Evolutionary conservation across 371 early-diverging fungal genomes (phyloP).

Genomic region (Mucor racemosus): DNA sequence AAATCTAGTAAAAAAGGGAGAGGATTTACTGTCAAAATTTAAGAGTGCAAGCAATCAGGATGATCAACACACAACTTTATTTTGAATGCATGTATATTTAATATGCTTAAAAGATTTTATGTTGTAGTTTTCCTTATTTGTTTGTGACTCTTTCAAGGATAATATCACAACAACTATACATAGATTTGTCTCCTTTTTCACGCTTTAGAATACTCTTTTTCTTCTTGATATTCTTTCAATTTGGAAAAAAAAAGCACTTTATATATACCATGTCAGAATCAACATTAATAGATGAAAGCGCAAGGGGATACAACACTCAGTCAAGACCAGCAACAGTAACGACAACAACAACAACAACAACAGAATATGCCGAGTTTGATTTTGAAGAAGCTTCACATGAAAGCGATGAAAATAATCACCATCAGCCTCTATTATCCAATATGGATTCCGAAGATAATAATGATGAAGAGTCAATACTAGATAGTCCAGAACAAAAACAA

Average conservation of each 20-base stretch:
- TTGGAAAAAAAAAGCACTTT: background rate
- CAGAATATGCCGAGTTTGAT: conserved; percentile 46
- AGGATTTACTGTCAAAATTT: background rate
- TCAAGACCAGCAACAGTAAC: background rate
- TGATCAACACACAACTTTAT: too few relatives aligned
- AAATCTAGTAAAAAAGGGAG: background rate
- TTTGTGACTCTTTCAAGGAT: background rate
- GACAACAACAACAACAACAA: conserved; percentile 9
- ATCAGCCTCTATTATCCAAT: conserved; percentile 18
- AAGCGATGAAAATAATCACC: conserved; percentile 33
- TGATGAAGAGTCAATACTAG: conserved; percentile 19
- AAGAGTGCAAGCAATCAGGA: too few relatives aligned
- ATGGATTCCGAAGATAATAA: conserved; percentile 13
- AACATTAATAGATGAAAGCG: background rate
- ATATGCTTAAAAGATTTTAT: background rate
- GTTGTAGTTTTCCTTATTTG: background rate
- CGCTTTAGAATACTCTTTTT: background rate
- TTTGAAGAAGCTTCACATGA: conserved; percentile 37
- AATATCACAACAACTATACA: background rate
- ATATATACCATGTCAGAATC: background rate
- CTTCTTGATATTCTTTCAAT: background rate
- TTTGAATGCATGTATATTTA: too few relatives aligned
- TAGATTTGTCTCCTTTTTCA: conserved; percentile 5
- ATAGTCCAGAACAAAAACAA: conserved; percentile 24
- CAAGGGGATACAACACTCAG: background rate